phyloP scores from a whole-genome alignment of 179 eudicot species.

The Carnegiea gigantea region DNA sequence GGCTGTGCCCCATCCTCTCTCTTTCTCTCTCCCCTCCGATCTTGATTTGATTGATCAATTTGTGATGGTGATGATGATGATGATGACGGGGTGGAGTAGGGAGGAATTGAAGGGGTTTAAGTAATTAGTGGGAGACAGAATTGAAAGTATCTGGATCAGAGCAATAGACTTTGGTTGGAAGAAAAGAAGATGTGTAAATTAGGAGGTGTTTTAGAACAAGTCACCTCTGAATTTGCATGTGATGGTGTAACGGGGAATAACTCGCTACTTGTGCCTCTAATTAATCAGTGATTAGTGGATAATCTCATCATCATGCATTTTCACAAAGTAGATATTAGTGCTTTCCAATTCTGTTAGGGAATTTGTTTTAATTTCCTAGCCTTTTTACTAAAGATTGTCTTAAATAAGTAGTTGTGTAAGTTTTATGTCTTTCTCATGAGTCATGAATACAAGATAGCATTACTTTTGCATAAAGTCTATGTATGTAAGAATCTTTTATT shows the following conservation, averaged over 20 bases:
- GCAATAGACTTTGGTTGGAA: conserved; percentile 25
- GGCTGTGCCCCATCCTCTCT: conserved; percentile 33
- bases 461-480: too few relatives aligned
- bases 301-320: not conserved
- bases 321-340: too few relatives aligned
- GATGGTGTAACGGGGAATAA: not conserved
- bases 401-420: not conserved
- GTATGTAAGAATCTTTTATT: too few relatives aligned
- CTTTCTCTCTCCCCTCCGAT: not conserved
- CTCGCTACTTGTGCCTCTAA: not conserved
- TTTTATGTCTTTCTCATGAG: not conserved
- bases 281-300: not conserved
- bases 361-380: not conserved
- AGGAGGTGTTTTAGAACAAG: conserved; percentile 26
- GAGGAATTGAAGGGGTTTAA: conserved; percentile 21
- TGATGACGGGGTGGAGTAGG: not conserved
- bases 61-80: not conserved
- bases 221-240: conserved; percentile 19
- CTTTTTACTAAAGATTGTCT: too few relatives aligned
- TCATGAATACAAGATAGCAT: not conserved
- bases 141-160: not conserved
- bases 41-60: not conserved
- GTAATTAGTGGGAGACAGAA: conserved; percentile 8
- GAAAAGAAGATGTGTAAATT: conserved; percentile 37
- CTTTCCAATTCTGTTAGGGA: not conserved